phyloP scores from a whole-genome alignment of 768 basidiomycete genomes.

The Boletus bicolor region DNA sequence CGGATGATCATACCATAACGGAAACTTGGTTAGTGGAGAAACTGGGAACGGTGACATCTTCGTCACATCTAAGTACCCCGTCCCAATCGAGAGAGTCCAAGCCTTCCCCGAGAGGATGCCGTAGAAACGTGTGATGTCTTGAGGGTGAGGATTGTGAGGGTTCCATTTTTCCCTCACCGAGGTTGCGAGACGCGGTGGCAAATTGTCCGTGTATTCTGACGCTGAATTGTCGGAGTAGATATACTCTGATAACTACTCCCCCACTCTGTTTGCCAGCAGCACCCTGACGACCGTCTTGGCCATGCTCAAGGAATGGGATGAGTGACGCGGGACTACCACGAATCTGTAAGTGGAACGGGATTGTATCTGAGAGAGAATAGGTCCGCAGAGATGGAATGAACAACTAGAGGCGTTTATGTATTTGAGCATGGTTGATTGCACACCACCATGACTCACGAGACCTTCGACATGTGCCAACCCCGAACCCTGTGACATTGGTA shows the following conservation, averaged over 20 bases:
- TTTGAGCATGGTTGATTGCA: background rate
- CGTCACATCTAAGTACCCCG: constrained; percentile 43
- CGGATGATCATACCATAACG: constrained; percentile 43
- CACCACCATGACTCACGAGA: constrained; percentile 41
- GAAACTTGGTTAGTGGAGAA: constrained; percentile 46
- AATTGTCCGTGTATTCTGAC: constrained; percentile 31
- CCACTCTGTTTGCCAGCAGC: constrained; percentile 2
- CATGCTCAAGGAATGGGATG: constrained; percentile 40
- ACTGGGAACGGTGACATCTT: constrained; percentile 41
- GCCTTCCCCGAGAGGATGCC: constrained; percentile 19
- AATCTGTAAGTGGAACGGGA: constrained; percentile 67
- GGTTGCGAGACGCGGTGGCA: constrained; percentile 12
- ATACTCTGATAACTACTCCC: constrained; percentile 41
- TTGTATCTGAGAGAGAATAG: constrained; percentile 52
- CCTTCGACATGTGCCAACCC: constrained; percentile 41
- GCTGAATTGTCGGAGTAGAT: constrained; percentile 48
- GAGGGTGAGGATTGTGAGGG: constrained; percentile 40
- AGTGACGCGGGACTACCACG: constrained; percentile 45
- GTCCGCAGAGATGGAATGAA: constrained; percentile 57
- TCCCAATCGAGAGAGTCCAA: constrained; percentile 58
- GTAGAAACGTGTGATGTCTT: constrained; percentile 2
- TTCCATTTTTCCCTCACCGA: constrained; percentile 50
- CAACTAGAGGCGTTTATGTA: constrained; percentile 36
- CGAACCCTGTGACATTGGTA: constrained; percentile 38
- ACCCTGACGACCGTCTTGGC: background rate